Conservation (phyloP, 805 yeast species). For the Cyberlindnera lachancei region DNA sequence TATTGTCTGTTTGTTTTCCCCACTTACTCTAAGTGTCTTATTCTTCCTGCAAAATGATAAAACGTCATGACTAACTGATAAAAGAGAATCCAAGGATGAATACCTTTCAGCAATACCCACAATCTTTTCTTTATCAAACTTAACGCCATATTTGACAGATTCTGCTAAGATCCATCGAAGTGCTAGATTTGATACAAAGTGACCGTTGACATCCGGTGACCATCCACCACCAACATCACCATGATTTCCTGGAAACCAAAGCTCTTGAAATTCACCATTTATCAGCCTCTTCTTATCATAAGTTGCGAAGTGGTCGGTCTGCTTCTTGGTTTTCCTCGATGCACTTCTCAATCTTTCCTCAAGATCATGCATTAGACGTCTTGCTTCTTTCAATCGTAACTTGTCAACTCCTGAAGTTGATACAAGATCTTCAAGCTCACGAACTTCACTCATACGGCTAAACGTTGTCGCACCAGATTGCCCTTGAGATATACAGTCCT, state of each 20-base stretch:
- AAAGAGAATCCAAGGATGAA: slow-evolving; percentile 33
- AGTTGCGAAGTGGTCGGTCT: slow-evolving; percentile 5
- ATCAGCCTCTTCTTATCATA: slow-evolving; percentile 20
- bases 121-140: slow-evolving; percentile 35
- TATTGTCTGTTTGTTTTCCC: slow-evolving; percentile 6
- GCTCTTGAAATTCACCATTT: slow-evolving; percentile 36
- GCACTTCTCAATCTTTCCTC: slow-evolving; percentile 8
- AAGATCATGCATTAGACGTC: slow-evolving; percentile 10
- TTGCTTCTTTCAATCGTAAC: no score
- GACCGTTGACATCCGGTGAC: slow-evolving; percentile 38
- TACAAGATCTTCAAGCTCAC: background rate
- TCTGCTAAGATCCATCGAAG: slow-evolving; percentile 56
- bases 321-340: no score
- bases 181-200: slow-evolving; percentile 40
- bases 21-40: slow-evolving; percentile 10
- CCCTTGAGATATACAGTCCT: background rate
- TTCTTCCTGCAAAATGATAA: slow-evolving; percentile 24
- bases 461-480: background rate
- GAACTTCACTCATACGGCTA: background rate
- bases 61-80: slow-evolving; percentile 48
- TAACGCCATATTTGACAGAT: slow-evolving; percentile 43
- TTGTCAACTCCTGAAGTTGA: no score
- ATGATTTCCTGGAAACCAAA: slow-evolving; percentile 68
- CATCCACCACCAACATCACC: slow-evolving; percentile 68
- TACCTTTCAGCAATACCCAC: slow-evolving; percentile 32